A percentile compares a stretch with the other conserved stretches of the same genome.
These are phyloP conservation scores for Lachancea kluyveri DNA, from an alignment of 805 yeast genomes.

Conservation along the genomic window DNA sequence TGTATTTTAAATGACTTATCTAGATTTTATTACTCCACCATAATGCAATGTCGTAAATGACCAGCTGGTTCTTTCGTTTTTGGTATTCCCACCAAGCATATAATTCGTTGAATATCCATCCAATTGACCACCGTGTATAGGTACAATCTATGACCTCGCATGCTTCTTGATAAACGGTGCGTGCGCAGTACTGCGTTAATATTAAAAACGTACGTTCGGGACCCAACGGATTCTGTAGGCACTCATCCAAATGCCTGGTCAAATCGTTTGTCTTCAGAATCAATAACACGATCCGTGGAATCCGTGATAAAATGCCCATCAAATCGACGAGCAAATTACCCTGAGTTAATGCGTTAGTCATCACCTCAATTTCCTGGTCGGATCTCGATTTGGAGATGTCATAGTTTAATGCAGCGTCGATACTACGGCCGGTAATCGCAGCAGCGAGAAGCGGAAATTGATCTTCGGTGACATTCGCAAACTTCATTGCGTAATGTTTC, in stretches of 20 bases:
- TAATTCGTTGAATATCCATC: conserved; percentile 21
- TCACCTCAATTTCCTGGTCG: conserved; percentile 56
- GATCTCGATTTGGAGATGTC: conserved; percentile 52
- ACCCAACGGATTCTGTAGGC: conserved; percentile 74
- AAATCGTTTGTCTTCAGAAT: conserved; percentile 92
- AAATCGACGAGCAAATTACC: conserved; percentile 64
- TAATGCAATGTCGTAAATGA: conserved; percentile 23
- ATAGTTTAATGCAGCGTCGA: conserved; percentile 62
- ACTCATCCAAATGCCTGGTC: conserved; percentile 83
- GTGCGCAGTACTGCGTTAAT: conserved; percentile 85
- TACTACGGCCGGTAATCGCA: conserved; percentile 92
- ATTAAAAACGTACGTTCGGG: conserved; percentile 82
- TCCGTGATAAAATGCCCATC: conserved; percentile 68
- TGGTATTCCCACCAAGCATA: conserved; percentile 25
- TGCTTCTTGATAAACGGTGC: conserved; percentile 66
- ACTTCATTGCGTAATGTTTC: conserved; percentile 65
- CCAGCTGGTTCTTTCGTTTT: conserved; percentile 22
- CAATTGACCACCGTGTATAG: conserved; percentile 20
- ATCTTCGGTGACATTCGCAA: conserved; percentile 72
- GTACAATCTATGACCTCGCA: conserved; percentile 31
- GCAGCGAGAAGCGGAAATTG: conserved; percentile 84
- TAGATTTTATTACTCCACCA: conserved; percentile 22
- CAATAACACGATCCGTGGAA: conserved; percentile 82
- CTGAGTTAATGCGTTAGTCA: conserved; percentile 58
- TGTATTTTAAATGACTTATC: not conserved